These are phyloP conservation scores for Tuber magnatum DNA, from an alignment of 495 filamentous ascomycete species.

Conservation along the genomic window DNA sequence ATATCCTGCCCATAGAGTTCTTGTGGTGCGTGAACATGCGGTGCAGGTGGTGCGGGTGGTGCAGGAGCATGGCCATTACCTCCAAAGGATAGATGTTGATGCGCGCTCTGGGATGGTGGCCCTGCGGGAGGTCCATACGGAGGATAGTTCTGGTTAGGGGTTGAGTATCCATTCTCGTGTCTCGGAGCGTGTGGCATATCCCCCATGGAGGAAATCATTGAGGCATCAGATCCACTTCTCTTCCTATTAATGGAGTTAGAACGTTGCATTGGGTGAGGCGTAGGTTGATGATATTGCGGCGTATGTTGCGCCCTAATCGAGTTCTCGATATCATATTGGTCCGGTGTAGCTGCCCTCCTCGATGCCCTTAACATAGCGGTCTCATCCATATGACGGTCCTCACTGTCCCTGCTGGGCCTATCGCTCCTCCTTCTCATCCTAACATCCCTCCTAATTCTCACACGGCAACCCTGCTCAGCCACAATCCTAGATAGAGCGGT, in stretches of 20 bases:
- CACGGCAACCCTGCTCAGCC: conserved; percentile 93
- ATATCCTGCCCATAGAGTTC: conserved; percentile 37
- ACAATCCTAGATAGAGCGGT: conserved; percentile 82
- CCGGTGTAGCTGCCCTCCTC: conserved; percentile 27
- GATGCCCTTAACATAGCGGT: conserved; percentile 37
- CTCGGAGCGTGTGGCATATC: conserved; percentile 21
- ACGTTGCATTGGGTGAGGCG: conserved; percentile 39
- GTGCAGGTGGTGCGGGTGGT: conserved; percentile 27
- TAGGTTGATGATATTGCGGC: conserved; percentile 34
- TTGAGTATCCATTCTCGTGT: conserved; percentile 32
- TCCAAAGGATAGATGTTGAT: conserved; percentile 38
- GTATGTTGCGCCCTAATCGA: conserved; percentile 29
- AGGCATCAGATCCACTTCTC: conserved; percentile 40
- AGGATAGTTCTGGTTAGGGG: conserved; percentile 34
- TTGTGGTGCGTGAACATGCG: conserved; percentile 32
- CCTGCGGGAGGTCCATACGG: conserved; percentile 32
- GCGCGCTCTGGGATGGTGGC: conserved; percentile 27
- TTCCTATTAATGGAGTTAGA: conserved; percentile 32
- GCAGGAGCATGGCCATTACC: conserved; percentile 20
- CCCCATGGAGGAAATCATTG: conserved; percentile 24
- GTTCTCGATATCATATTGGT: conserved; percentile 36
- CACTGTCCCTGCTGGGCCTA: conserved; percentile 36
- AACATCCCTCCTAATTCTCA: conserved; percentile 92
- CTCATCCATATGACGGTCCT: conserved; percentile 37
- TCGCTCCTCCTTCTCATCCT: conserved; percentile 69